Conservation (phyloP, 345 rosid genomes). For the Toxicodendron radicans region DNA sequence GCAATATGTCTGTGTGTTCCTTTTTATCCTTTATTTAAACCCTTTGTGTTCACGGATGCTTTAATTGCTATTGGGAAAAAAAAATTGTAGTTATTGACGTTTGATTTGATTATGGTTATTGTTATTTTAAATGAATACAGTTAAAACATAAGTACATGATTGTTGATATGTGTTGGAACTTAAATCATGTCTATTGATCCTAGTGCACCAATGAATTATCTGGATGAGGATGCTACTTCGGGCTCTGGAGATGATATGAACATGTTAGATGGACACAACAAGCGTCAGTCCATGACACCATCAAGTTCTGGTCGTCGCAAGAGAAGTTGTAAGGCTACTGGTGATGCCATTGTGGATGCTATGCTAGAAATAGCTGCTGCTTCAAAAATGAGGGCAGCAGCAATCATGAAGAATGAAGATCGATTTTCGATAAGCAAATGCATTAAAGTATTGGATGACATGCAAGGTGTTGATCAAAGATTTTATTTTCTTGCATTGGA, state of each 20-base stretch:
- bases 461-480: constrained; percentile 70
- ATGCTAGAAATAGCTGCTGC: constrained; percentile 91
- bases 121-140: constrained; percentile 5
- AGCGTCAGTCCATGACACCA: constrained; percentile 42
- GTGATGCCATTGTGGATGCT: constrained; percentile 87
- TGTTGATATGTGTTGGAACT: constrained; percentile 9
- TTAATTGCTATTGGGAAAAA: background rate
- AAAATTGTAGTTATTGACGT: background rate
- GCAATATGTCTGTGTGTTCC: background rate
- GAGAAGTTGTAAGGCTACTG: constrained; percentile 71
- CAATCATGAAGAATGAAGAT: constrained; percentile 63
- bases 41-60: background rate
- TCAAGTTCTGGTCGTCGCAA: constrained; percentile 53
- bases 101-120: background rate
- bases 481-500: constrained; percentile 73
- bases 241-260: constrained; percentile 61
- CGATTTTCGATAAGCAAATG: constrained; percentile 83
- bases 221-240: constrained; percentile 54
- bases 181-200: constrained; percentile 29
- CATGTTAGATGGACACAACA: constrained; percentile 58
- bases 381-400: constrained; percentile 74
- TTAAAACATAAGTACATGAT: background rate
- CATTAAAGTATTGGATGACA: constrained; percentile 72
- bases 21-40: too few species aligned
- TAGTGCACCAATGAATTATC: constrained; percentile 40